Evolutionary conservation across 208 protist species (phyloP).

Genomic region (Trypanosoma congolense): DNA sequence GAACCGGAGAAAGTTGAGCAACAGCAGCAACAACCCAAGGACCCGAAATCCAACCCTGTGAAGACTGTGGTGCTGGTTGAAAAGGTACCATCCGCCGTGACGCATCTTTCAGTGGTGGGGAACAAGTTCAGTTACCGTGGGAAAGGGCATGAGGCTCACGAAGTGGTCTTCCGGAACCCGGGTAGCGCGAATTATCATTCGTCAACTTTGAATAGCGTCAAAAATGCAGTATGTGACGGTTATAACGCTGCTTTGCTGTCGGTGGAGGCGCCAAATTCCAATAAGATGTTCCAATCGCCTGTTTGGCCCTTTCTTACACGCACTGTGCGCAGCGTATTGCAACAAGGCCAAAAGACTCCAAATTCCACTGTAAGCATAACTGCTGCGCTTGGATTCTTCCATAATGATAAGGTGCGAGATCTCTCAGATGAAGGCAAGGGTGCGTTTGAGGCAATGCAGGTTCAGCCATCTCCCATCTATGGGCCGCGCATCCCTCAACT

Average conservation of each 20-base stretch:
- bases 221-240: conserved; percentile 47
- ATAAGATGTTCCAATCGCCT: conserved; percentile 47
- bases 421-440: conserved; percentile 30
- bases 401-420: conserved; percentile 67
- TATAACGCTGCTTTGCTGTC: conserved; percentile 67
- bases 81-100: conserved; percentile 30
- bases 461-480: conserved; percentile 76
- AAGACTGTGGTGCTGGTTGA: conserved; percentile 66
- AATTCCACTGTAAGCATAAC: conserved; percentile 42
- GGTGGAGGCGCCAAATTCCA: conserved; percentile 52
- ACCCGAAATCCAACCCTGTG: conserved; percentile 36
- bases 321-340: conserved; percentile 49
- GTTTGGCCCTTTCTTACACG: conserved; percentile 66
- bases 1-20: not conserved
- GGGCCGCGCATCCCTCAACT: conserved; percentile 62
- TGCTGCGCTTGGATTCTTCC: conserved; percentile 60
- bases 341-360: conserved; percentile 25
- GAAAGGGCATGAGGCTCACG: conserved; percentile 39
- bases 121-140: conserved; percentile 36
- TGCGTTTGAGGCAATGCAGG: conserved; percentile 42
- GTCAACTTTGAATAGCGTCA: conserved; percentile 43
- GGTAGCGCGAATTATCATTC: conserved; percentile 56
- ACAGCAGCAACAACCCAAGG: conserved; percentile 5
- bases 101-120: conserved; percentile 10
- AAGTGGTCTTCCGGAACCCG: conserved; percentile 39